Evolutionary conservation across 2,329 filamentous ascomycete species (phyloP).

Genomic region (Trichoderma semiorbis): DNA sequence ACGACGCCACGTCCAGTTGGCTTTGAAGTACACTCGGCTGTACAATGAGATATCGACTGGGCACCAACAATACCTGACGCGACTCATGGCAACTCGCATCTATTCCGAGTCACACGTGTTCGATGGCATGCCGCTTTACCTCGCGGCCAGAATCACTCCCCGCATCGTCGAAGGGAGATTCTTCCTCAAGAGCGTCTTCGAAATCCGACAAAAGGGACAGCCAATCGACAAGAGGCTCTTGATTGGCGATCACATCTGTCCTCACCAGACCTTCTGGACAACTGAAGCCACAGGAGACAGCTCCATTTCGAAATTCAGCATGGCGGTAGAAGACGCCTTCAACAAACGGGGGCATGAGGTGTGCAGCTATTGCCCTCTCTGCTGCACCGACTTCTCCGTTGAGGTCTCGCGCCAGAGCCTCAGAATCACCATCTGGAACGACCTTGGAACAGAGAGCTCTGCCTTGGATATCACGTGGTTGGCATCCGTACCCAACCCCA

Average conservation of each 20-base stretch:
- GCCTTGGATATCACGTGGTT: background rate
- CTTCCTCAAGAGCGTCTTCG: background rate
- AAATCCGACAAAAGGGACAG: background rate
- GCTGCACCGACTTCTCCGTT: constrained; percentile 11
- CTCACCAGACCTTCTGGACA: background rate
- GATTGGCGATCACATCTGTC: background rate
- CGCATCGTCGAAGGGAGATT: background rate
- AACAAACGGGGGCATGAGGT: background rate
- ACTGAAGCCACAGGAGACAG: background rate
- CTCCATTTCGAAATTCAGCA: background rate
- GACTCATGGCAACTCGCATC: background rate
- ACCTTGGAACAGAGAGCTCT: constrained; percentile 3
- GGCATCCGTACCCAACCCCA: background rate
- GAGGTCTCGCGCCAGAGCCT: background rate
- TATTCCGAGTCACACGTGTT: background rate
- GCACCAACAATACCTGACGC: background rate
- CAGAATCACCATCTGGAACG: constrained; percentile 1
- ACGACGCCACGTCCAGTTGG: constrained; percentile 16
- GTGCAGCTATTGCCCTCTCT: background rate
- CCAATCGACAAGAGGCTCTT: background rate
- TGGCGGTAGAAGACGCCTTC: background rate
- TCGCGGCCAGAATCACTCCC: background rate
- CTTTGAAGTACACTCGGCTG: constrained; percentile 20
- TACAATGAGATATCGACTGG: background rate
- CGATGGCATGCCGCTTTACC: background rate